A percentile compares a stretch with the other conserved stretches of the same genome.
Conservation (phyloP, 306 rosid genomes). For the Cyclanthera cordifolia region DNA sequence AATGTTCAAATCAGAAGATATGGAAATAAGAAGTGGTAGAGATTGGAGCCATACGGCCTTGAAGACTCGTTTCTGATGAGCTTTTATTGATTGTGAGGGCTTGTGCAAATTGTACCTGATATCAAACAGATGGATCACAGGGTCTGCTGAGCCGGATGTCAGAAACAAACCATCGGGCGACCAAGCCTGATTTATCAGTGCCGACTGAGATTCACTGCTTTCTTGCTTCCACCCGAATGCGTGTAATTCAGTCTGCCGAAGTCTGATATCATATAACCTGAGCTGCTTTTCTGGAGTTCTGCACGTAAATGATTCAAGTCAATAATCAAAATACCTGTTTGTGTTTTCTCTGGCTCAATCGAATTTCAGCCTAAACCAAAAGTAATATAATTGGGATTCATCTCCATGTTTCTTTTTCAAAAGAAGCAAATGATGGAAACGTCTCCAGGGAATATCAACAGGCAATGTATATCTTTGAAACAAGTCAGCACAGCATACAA, state of each 20-base stretch:
- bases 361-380: not conserved
- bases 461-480: not conserved
- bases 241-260: conserved; percentile 74
- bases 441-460: not conserved
- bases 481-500: not conserved
- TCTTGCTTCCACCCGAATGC: conserved; percentile 97
- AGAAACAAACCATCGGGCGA: conserved; percentile 85
- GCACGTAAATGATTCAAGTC: conserved; percentile 16
- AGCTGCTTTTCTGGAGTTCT: conserved; percentile 87
- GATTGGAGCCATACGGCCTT: conserved; percentile 87
- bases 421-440: not conserved
- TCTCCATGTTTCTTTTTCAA: not conserved
- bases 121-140: conserved; percentile 82
- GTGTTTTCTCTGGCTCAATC: not conserved
- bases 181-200: conserved; percentile 92
- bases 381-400: not conserved
- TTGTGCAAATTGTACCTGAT: conserved; percentile 50
- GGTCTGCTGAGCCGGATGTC: conserved; percentile 87
- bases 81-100: conserved; percentile 78
- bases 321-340: not conserved
- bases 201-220: conserved; percentile 94
- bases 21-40: conserved; percentile 64
- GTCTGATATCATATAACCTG: conserved; percentile 70
- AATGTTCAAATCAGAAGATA: conserved; percentile 83
- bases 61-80: conserved; percentile 91